Conservation (phyloP, 148 eudicot genomes). For the Vaccinium myrtillus region DNA sequence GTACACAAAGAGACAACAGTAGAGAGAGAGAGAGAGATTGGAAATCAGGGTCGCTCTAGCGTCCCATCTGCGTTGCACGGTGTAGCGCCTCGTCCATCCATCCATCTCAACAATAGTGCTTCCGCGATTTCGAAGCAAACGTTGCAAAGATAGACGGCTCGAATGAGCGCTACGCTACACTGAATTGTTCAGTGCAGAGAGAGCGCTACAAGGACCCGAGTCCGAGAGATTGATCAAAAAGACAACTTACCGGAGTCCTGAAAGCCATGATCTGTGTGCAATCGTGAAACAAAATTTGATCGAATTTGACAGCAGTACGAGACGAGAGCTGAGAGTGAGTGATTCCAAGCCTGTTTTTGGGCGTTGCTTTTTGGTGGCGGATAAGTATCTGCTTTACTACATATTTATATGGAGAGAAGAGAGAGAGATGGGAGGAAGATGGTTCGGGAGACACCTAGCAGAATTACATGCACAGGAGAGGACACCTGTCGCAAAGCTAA, state of each 20-base stretch:
- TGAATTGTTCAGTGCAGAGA: too few species aligned
- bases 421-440: not conserved
- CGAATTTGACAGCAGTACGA: not conserved
- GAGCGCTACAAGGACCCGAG: too few species aligned
- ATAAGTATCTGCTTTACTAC: not conserved
- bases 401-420: not conserved
- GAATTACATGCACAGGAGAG: not conserved
- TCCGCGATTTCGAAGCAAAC: too few species aligned
- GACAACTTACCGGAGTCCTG: constrained; percentile 1
- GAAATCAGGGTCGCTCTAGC: too few species aligned
- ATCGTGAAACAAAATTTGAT: not conserved
- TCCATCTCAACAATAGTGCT: too few species aligned
- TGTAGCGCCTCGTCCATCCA: too few species aligned
- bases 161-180: too few species aligned
- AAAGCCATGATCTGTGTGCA: not conserved
- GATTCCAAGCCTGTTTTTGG: not conserved
- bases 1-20: too few species aligned
- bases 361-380: not conserved
- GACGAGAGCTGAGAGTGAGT: not conserved
- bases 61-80: too few species aligned
- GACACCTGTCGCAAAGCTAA: not conserved
- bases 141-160: too few species aligned
- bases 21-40: not conserved
- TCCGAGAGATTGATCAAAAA: not conserved
- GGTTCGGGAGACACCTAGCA: not conserved